Conservation (phyloP, 2,329 filamentous ascomycete genomes). For the Nemania bipapillata region DNA sequence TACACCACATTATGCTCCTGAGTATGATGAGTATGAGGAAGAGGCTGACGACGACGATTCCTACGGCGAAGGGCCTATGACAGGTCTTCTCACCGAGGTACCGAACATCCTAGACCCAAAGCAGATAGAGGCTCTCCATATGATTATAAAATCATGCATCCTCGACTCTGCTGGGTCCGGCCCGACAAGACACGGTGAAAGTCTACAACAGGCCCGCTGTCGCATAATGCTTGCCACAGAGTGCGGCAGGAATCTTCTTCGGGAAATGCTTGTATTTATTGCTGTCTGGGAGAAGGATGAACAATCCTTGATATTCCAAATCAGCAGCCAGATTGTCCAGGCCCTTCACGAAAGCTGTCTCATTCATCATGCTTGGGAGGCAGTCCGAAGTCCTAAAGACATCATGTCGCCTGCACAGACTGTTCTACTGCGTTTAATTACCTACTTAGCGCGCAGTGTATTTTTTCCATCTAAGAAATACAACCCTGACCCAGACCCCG, state of each 20-base stretch:
- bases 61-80: constrained; percentile 80
- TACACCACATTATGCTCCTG: constrained; percentile 55
- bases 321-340: constrained; percentile 95
- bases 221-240: constrained; percentile 90
- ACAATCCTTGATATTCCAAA: constrained; percentile 92
- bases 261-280: constrained; percentile 94
- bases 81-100: constrained; percentile 89
- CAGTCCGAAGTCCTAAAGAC: constrained; percentile 90
- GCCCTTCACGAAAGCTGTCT: constrained; percentile 89
- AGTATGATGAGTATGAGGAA: constrained; percentile 65
- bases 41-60: constrained; percentile 74
- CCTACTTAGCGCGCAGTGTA: constrained; percentile 82
- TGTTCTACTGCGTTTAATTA: constrained; percentile 88
- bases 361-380: constrained; percentile 91
- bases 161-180: constrained; percentile 81
- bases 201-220: constrained; percentile 89
- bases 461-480: constrained; percentile 56
- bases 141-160: constrained; percentile 97
- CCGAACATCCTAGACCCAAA: constrained; percentile 93
- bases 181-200: constrained; percentile 74
- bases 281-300: constrained; percentile 97
- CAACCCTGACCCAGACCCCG: constrained; percentile 44
- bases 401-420: constrained; percentile 96
- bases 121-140: constrained; percentile 94
- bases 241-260: constrained; percentile 86